A percentile compares a stretch with the other conserved stretches of the same genome.
Evolutionary conservation across 106 monocot genomes (phyloP).

Genomic region (Amphibolis antarctica): DNA sequence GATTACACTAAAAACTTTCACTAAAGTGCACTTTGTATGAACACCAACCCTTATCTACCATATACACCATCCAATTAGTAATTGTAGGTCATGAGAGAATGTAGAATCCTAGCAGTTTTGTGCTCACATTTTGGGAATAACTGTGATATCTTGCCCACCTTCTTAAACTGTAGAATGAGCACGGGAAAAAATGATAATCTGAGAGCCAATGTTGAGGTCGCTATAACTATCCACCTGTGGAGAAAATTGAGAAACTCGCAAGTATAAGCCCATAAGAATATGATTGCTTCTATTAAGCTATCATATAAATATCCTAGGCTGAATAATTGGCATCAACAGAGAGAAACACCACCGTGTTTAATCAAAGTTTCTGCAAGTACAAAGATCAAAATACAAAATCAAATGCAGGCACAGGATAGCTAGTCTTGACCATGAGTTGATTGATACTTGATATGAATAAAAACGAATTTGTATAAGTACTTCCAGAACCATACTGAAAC

Average conservation of each 20-base stretch:
- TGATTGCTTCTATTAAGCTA: not conserved
- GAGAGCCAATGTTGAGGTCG: conserved; percentile 58
- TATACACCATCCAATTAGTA: not conserved
- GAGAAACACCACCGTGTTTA: too few relatives aligned
- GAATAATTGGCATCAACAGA: too few relatives aligned
- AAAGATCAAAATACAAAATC: too few relatives aligned
- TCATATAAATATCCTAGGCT: not conserved
- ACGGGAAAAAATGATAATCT: conserved; percentile 54
- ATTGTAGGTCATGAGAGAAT: not conserved
- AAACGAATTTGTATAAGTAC: not conserved
- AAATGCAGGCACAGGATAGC: too few relatives aligned
- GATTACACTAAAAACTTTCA: not conserved
- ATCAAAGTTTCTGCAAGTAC: too few relatives aligned
- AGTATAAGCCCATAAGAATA: not conserved
- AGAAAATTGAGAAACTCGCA: not conserved
- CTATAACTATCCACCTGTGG: conserved; percentile 81
- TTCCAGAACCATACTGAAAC: not conserved
- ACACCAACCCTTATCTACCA: not conserved
- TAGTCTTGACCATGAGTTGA: not conserved
- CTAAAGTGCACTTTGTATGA: not conserved
- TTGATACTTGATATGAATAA: not conserved
- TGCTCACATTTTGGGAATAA: conserved; percentile 68
- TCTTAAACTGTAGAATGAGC: conserved; percentile 79
- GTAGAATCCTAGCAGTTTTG: not conserved
- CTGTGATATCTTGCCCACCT: conserved; percentile 46